A percentile compares a stretch with the other conserved stretches of the same genome.
phyloP scores from a whole-genome alignment of 2,329 filamentous ascomycete genomes.

The Orbilia quercus region DNA sequence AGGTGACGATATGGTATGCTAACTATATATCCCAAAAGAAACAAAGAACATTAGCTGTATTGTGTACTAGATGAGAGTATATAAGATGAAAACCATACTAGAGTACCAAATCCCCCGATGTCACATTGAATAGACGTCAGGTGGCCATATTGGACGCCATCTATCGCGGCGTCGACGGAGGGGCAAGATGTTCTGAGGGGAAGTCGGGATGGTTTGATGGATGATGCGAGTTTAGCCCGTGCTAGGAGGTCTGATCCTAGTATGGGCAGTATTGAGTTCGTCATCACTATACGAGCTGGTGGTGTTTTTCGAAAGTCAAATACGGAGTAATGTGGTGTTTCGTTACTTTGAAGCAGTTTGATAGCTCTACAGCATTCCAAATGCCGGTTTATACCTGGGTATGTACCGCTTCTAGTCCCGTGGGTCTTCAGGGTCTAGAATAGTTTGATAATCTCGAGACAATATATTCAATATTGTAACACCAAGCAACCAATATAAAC shows the following conservation, averaged over 20 bases:
- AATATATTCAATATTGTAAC: too few relatives aligned
- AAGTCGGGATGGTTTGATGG: not conserved
- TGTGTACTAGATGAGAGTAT: too few relatives aligned
- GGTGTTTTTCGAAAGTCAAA: too few relatives aligned
- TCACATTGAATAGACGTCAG: constrained; percentile 48
- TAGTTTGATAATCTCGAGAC: too few relatives aligned
- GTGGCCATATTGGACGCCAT: constrained; percentile 31
- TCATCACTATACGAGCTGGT: constrained; percentile 9
- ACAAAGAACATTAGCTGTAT: too few relatives aligned
- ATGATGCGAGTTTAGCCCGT: constrained; percentile 27
- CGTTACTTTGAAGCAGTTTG: too few relatives aligned
- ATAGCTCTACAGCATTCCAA: too few relatives aligned
- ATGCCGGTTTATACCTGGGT: too few relatives aligned
- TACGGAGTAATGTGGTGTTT: too few relatives aligned
- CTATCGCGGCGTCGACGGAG: constrained; percentile 35
- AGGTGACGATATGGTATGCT: constrained; percentile 39
- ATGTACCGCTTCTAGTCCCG: too few relatives aligned
- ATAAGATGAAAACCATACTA: constrained; percentile 5
- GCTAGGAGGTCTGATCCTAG: constrained; percentile 41
- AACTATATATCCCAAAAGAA: too few relatives aligned
- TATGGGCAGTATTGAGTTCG: constrained; percentile 24
- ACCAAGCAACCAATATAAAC: not conserved
- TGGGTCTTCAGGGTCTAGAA: too few relatives aligned
- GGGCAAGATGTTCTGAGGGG: constrained; percentile 20
- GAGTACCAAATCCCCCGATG: constrained; percentile 19